phyloP scores from a whole-genome alignment of 2,329 filamentous ascomycete species.

The Pseudogymnoascus sp. region DNA sequence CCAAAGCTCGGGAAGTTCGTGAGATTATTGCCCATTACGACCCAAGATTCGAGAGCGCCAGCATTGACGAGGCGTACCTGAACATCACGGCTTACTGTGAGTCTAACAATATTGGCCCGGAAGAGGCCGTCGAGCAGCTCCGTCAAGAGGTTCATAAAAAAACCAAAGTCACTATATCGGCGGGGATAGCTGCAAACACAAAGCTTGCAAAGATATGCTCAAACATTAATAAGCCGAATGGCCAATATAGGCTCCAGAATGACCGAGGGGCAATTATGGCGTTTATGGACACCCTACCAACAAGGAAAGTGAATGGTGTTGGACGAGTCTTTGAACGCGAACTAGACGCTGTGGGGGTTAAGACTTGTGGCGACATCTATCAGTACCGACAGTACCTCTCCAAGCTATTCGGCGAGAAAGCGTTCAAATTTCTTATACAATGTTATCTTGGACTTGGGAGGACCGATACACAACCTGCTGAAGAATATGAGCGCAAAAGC shows the following conservation, averaged over 20 bases:
- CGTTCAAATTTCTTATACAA: conserved; percentile 76
- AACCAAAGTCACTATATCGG: conserved; percentile 81
- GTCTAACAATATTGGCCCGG: conserved; percentile 59
- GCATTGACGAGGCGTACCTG: conserved; percentile 92
- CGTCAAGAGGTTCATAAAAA: conserved; percentile 67
- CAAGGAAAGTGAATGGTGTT: conserved; percentile 90
- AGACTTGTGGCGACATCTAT: conserved; percentile 84
- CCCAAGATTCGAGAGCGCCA: conserved; percentile 82
- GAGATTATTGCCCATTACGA: conserved; percentile 82
- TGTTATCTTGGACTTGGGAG: conserved; percentile 82
- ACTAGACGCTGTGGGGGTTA: conserved; percentile 77
- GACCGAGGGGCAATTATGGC: conserved; percentile 69
- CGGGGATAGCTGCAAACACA: conserved; percentile 88
- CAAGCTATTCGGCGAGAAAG: conserved; percentile 84
- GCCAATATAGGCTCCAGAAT: conserved; percentile 70
- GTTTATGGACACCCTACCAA: conserved; percentile 79
- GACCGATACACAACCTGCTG: conserved; percentile 76
- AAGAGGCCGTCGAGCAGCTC: conserved; percentile 70
- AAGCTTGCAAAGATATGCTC: conserved; percentile 93
- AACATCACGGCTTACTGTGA: conserved; percentile 86
- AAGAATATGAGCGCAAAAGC: conserved; percentile 86
- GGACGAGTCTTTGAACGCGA: conserved; percentile 90
- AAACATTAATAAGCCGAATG: conserved; percentile 94
- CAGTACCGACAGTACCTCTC: conserved; percentile 64
- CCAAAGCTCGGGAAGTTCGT: conserved; percentile 83